Conservation (phyloP, 768 basidiomycete species). For the Suillus plorans region DNA sequence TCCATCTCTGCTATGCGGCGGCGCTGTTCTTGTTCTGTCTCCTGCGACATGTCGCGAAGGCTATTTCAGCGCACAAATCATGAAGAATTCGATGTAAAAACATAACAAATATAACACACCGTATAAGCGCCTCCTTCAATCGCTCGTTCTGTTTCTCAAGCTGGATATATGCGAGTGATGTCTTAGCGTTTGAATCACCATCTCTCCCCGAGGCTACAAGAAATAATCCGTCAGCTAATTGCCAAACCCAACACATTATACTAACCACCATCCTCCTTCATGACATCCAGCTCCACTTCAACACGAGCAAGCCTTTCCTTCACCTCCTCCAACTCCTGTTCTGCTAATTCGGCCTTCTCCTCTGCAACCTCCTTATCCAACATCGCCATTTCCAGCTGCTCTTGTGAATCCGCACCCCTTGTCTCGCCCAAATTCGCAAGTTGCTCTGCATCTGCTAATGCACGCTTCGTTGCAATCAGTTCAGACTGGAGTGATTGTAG, state of each 20-base stretch:
- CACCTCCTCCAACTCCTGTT: conserved; percentile 74
- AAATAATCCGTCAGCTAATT: conserved; percentile 7
- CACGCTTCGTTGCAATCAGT: conserved; percentile 69
- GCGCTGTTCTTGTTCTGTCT: conserved; percentile 84
- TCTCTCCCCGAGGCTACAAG: conserved; percentile 25
- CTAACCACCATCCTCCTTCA: conserved; percentile 57
- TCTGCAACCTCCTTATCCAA: conserved; percentile 97
- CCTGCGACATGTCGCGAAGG: conserved; percentile 83
- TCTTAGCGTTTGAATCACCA: conserved; percentile 41
- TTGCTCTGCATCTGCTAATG: conserved; percentile 75
- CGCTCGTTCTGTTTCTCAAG: conserved; percentile 97
- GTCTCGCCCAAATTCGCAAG: conserved; percentile 69
- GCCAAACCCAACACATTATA: not conserved
- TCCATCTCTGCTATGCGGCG: conserved; percentile 84
- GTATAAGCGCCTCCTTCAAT: conserved; percentile 89
- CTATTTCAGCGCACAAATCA: conserved; percentile 37
- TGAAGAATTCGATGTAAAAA: not conserved
- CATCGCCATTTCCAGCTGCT: conserved; percentile 93
- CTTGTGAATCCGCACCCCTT: conserved; percentile 74
- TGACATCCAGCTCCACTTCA: conserved; percentile 80
- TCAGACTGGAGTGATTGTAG: conserved; percentile 80
- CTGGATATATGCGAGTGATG: conserved; percentile 72
- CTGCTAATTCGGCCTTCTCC: conserved; percentile 80
- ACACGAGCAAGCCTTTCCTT: conserved; percentile 76
- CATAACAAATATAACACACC: conserved; percentile 41